Base-by-base conservation (phyloP, 257 asterid genomes). In the Fraxinus quadrangulata region DNA sequence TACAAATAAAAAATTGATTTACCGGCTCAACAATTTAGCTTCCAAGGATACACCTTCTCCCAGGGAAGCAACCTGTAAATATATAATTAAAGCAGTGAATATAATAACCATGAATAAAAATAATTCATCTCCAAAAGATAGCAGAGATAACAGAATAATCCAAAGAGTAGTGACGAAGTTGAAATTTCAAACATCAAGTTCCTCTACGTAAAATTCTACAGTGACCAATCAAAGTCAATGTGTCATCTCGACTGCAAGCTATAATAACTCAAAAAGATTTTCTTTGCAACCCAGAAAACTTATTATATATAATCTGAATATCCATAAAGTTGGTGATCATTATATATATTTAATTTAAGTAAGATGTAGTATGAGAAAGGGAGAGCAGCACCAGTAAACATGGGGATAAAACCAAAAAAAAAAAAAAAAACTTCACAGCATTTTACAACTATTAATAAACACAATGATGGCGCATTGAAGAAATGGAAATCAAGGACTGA, bases 41-140 rank as follows among this genome's bases (percentile, higher is more conserved):
- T 96, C 99, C 89, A 96, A 86, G 4, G 99, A 93, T 54, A 93
- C 91, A 83, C 99, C 98, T 86, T 93, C 99, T 59, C 98, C 99
- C 70, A 89, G 91, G 80, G 96, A 83, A 85, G 98, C 97, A 84
- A 96, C 99, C 99, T 96, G 89, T 33, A 67, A 33, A 21, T 36
- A 49, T 51, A 70, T 39, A 77, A 40, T 40, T 70, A 72, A 73
- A 66, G 69, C 78, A 40, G 51, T 71, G 40, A 69, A 47, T 65
- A 70, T 70, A 17, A 72, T n/a, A 10, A 66, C 34, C 42, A 40
- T 26, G 23, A 71, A 69, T 75, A 69, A 73, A 77, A 80, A 33
- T 54, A 23, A 81, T 79, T 75, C 70, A 67, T 71, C 36, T 9
- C 56, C 71, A 70, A 72, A 74, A 61, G 68, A 75, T 77, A 74